Evolutionary conservation across 257 asterid genomes (phyloP), one percentile per base, ranked within the genome.

Genomic region (Paraleonurus japonicus): DNA sequence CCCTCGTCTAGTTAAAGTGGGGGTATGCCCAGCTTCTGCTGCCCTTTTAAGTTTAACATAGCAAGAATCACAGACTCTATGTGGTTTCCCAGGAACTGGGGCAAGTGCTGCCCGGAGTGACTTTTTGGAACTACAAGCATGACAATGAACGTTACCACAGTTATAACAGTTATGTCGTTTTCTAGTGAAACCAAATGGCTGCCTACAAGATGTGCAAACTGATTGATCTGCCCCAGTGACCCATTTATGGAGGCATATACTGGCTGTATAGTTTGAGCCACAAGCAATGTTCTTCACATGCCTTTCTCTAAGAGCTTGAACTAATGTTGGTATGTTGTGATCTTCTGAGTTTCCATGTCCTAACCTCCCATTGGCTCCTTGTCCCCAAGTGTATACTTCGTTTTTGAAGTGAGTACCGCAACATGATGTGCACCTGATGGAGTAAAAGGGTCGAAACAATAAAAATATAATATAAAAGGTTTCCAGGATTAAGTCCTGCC

Each of bases 31-130:
- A 41, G 62, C 68, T 39, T 92, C 96, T 1, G 87, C 81, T 7
- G 87, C 89, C 76, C 83, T 87, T 57, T 84, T 89, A 17, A 95
- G 88, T 61, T 88, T 92, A 76, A 61, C 10, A 73, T 84, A 85
- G 72, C 99, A 95, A 73, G 86, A 61, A 53, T 95, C 99, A 67
- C 99, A 92, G 12, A 92, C 98, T 5, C 98, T 85, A 39, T 95
- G 96, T 32, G 98, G 99, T 79, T 92, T 95, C 22, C 96, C 93
- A 0, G 98, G 95, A 68, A 92, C 88, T 2, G 98, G 99, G 68
- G 99, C 96, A 32, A 88, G 85, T 10, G 97, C 92, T 2, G 99
- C 98, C 70, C 80, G 81, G 57, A 84, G 13, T 2, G 98, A 96
- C 79, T 92, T 95, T 69, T 86, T 95, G 12, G 98, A 89, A 55